phyloP scores from a whole-genome alignment of 352 stramenopile species.

The Phytopythium aichiense region DNA sequence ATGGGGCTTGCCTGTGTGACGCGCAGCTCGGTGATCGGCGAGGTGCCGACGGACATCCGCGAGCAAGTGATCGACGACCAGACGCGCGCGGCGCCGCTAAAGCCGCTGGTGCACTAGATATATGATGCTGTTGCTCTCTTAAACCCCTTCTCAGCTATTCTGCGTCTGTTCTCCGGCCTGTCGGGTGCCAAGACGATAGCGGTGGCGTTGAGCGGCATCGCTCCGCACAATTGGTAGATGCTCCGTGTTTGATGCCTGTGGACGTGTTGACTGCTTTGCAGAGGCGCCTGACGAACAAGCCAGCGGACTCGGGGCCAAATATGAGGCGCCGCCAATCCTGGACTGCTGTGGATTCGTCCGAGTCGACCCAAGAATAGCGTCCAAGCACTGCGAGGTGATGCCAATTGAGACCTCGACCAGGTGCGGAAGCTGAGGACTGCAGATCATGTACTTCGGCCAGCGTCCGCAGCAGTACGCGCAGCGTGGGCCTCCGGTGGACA shows the following conservation, averaged over 20 bases:
- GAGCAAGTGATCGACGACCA: constrained; percentile 88
- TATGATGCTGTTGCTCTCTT: not conserved
- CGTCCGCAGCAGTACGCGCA: constrained; percentile 25
- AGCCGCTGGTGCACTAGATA: constrained; percentile 88
- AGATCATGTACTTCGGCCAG: constrained; percentile 7
- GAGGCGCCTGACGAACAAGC: not conserved
- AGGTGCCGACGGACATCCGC: constrained; percentile 84
- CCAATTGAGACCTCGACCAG: not conserved
- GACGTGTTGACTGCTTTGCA: not conserved
- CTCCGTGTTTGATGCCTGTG: not conserved
- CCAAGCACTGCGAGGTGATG: not conserved
- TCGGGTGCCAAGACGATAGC: not conserved
- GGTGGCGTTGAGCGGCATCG: not conserved
- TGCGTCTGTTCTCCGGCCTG: not conserved
- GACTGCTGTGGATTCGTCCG: not conserved
- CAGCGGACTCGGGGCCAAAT: not conserved
- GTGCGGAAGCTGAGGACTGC: not conserved
- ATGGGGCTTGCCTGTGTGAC: constrained; percentile 1
- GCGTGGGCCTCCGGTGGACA: constrained; percentile 23
- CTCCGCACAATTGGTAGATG: not conserved
- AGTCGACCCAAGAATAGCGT: not conserved
- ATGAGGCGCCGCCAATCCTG: not conserved
- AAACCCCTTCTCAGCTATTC: not conserved
- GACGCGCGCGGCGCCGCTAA: constrained; percentile 83
- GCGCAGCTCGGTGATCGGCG: constrained; percentile 76